Percentiles rank a stretch among this genome's conserved stretches.
Evolutionary conservation across 2,329 filamentous ascomycete species (phyloP).

Genomic region (Lomentospora prolificans): DNA sequence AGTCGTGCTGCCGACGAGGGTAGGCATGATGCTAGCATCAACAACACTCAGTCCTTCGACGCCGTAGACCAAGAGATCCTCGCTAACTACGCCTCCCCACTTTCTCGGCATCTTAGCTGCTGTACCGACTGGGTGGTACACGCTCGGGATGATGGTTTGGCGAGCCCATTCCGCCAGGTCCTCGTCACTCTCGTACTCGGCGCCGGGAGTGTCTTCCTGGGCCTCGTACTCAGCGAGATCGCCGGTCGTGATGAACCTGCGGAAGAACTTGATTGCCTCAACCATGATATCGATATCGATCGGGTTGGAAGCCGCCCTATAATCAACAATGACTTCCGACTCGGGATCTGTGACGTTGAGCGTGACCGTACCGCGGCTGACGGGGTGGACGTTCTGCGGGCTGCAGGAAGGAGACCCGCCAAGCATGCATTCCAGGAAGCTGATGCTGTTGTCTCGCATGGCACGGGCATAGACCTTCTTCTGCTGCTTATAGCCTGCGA

Average conservation of each 20-base stretch:
- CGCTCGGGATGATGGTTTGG: constrained; percentile 8
- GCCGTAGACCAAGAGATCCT: constrained; percentile 19
- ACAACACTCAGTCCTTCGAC: constrained; percentile 32
- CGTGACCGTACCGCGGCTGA: constrained; percentile 15
- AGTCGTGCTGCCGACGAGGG: constrained; percentile 28
- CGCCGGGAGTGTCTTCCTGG: constrained; percentile 14
- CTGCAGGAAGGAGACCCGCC: constrained; percentile 13
- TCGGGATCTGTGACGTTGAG: constrained; percentile 16
- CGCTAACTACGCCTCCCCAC: constrained; percentile 19
- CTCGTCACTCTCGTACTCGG: constrained; percentile 12
- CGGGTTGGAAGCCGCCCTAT: constrained; percentile 16
- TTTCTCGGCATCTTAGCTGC: constrained; percentile 19
- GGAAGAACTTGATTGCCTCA: constrained; percentile 17
- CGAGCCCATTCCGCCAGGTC: constrained; percentile 15
- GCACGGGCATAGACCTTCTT: constrained; percentile 18
- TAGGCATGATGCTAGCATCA: constrained; percentile 35
- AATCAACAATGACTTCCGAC: constrained; percentile 16
- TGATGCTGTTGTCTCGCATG: constrained; percentile 17
- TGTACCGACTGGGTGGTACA: constrained; percentile 17
- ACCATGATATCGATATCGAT: constrained; percentile 17
- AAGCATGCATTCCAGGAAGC: constrained; percentile 37
- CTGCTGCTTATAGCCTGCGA: constrained; percentile 29
- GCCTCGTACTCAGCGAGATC: constrained; percentile 15
- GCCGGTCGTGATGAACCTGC: constrained; percentile 14
- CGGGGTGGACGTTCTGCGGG: constrained; percentile 16